Conservation (phyloP, 1,139 yeast species). For the Maudiozyma humilis region DNA sequence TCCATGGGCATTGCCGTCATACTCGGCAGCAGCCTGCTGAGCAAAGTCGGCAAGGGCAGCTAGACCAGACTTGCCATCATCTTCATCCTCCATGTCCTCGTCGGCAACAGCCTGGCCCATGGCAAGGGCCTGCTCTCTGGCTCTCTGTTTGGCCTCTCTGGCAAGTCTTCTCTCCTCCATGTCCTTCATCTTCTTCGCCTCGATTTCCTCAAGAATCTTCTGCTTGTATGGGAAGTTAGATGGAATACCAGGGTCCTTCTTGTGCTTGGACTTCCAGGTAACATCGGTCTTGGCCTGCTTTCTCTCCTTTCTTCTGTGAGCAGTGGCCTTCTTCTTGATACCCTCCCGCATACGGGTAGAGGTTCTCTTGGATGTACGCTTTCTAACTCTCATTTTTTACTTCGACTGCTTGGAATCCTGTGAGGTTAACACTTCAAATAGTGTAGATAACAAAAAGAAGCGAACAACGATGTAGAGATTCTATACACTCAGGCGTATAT, state of each 20-base stretch:
- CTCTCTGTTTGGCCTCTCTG: conserved; percentile 38
- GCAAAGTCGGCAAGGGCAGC: conserved; percentile 88
- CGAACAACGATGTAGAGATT: no score
- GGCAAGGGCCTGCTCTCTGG: conserved; percentile 40
- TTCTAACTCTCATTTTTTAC: conserved; percentile 31
- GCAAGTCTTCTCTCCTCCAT: conserved; percentile 49
- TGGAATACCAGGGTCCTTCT: conserved; percentile 58
- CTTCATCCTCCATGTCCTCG: conserved; percentile 41
- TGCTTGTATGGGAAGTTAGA: conserved; percentile 91
- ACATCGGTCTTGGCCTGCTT: conserved; percentile 79
- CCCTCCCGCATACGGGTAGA: conserved; percentile 94
- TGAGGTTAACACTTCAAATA: no score
- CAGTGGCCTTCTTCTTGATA: conserved; percentile 89
- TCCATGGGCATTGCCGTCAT: conserved; percentile 32
- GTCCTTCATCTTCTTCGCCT: conserved; percentile 55
- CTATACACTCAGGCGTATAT: no score
- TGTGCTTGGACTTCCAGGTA: conserved; percentile 81
- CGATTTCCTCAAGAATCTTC: conserved; percentile 70
- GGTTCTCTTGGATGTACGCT: conserved; percentile 50
- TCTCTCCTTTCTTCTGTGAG: conserved; percentile 78
- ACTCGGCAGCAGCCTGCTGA: conserved; percentile 70
- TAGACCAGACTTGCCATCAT: conserved; percentile 43
- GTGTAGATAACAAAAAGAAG: no score
- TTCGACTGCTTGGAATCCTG: no score
- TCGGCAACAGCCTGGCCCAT: conserved; percentile 38